Percentiles rank a stretch among this genome's conserved stretches.
phyloP scores from a whole-genome alignment of 768 basidiomycete genomes.

The Rossbeevera mucosa region DNA sequence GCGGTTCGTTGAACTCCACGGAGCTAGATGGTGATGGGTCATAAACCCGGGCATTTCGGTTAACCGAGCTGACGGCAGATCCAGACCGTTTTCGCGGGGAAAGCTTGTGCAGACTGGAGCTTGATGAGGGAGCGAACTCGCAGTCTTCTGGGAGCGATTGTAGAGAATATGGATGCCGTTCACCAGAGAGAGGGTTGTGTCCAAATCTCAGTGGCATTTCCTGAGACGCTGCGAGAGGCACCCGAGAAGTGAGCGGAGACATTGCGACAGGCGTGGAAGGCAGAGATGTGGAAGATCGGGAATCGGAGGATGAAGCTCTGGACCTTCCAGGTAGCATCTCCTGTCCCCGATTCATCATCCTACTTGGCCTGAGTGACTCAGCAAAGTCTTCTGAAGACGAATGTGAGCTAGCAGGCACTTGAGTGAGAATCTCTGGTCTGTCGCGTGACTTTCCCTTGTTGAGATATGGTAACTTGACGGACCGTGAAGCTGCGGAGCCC shows the following conservation, averaged over 20 bases:
- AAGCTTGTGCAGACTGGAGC: slow-evolving; percentile 3
- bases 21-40: slow-evolving; percentile 6
- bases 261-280: slow-evolving; percentile 20
- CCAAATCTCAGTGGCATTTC: slow-evolving; percentile 25
- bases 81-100: slow-evolving; percentile 17
- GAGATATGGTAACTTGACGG: slow-evolving; percentile 5
- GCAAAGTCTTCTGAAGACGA: slow-evolving; percentile 25
- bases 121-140: slow-evolving; percentile 32
- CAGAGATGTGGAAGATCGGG: slow-evolving; percentile 24
- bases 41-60: slow-evolving; percentile 22
- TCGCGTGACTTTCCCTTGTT: slow-evolving; percentile 15
- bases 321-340: slow-evolving; percentile 10
- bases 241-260: slow-evolving; percentile 11
- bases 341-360: slow-evolving; percentile 3
- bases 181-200: slow-evolving; percentile 23
- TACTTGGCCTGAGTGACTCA: slow-evolving; percentile 4
- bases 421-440: neutral
- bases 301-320: slow-evolving; percentile 23
- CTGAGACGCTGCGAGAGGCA: slow-evolving; percentile 22
- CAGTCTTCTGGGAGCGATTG: slow-evolving; percentile 51
- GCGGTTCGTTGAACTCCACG: slow-evolving; percentile 4
- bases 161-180: slow-evolving; percentile 27
- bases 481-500: slow-evolving; percentile 22
- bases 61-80: slow-evolving; percentile 11
- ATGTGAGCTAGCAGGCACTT: slow-evolving; percentile 14